Evolutionary conservation across 768 basidiomycete genomes (phyloP).

Genomic region (Mycena venus): DNA sequence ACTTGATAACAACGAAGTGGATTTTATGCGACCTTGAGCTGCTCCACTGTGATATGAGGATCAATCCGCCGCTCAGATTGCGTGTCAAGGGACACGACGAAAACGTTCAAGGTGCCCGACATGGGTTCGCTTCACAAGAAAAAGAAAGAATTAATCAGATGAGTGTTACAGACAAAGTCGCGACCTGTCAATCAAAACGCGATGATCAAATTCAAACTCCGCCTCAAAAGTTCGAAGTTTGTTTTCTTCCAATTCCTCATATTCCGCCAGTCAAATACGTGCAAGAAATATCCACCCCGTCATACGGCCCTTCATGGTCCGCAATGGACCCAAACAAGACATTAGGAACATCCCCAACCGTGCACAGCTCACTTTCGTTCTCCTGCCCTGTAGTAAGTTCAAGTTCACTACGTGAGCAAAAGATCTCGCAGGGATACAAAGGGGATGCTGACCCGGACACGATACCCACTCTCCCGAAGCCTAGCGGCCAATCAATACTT

Average conservation of each 20-base stretch:
- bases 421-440: neutral
- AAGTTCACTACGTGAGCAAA: neutral
- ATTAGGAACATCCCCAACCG: constrained; percentile 37
- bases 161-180: too few species aligned
- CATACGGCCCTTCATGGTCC: constrained; percentile 44
- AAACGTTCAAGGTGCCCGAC: constrained; percentile 71
- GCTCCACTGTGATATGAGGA: constrained; percentile 76
- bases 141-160: too few species aligned
- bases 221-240: neutral
- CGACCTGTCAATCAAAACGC: too few species aligned
- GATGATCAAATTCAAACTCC: too few species aligned
- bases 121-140: neutral
- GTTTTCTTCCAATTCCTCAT: neutral
- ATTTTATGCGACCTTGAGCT: constrained; percentile 80
- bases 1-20: constrained; percentile 14
- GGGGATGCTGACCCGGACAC: constrained; percentile 33
- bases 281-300: constrained; percentile 30
- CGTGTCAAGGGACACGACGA: constrained; percentile 89
- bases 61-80: constrained; percentile 91
- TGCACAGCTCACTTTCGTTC: constrained; percentile 33
- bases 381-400: constrained; percentile 44
- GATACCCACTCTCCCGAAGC: constrained; percentile 32
- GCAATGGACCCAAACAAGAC: constrained; percentile 29
- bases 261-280: neutral
- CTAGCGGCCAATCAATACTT: neutral